Evolutionary conservation across 495 filamentous ascomycete genomes (phyloP), one percentile per base, ranked within the genome.

Genomic region (Talaromyces adpressus): DNA sequence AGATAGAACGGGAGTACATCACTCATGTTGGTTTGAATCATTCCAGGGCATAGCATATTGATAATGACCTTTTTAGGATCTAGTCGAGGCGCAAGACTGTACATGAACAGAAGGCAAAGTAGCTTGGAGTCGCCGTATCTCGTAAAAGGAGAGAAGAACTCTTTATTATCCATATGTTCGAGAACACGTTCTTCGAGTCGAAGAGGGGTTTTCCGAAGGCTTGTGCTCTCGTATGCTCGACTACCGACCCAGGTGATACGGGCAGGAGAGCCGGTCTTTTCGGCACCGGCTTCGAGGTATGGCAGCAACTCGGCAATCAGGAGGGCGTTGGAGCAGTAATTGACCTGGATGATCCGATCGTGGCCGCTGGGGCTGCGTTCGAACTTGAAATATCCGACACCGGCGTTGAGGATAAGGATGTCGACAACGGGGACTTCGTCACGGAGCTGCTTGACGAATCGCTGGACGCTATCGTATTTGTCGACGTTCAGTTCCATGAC

Each of bases 361-460:
- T 77, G 73, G 30, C 75, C 75, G 25, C 34, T 65, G 14, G 67
- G 57, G 49, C 63, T 71, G n/a, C 64, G 53, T 32, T 68, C 59
- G 16, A 63, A 67, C 30, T 67, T 67, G 32, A 71, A 18, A 27
- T 61, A 30, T 12, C 65, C 59, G 20, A 70, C 67, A 1, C 74
- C 75, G 0, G 74, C 75, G 57, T 78, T 78, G 25, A 75, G 69
- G 30, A 77, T 57, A 23, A 75, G 63, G 30, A 71, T 64, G 61
- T 77, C 57, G 23, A 75, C 64, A 1, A 62, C 53, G 3, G 64
- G 62, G 53, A 70, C 27, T 20, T 70, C 65, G 2, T 62, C 16
- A 29, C 65, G 59, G 45, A 73, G 59, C 14, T 65, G 47, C 16
- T 69, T 66, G 8, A 66, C 30, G 57, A 75, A 73, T 9, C 12